Evolutionary conservation across 345 rosid species (phyloP).

Genomic region (Alliaria petiolata): DNA sequence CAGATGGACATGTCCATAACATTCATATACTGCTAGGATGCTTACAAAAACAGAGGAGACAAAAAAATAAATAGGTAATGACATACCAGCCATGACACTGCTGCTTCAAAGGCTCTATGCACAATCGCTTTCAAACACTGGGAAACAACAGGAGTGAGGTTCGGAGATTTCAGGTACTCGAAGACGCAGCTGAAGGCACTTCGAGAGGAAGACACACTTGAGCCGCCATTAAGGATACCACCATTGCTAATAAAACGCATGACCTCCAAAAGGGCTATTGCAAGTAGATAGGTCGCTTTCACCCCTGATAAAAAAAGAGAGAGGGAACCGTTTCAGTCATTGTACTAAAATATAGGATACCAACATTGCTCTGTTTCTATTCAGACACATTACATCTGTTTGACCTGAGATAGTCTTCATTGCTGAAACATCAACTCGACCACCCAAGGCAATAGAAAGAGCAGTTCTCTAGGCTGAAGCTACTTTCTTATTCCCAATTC

Average conservation of each 20-base stretch:
- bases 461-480: constrained; percentile 70
- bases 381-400: too few species aligned
- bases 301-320: constrained; percentile 50
- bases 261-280: constrained; percentile 80
- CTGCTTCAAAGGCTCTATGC: constrained; percentile 82
- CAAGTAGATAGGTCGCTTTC: constrained; percentile 93
- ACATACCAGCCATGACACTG: constrained; percentile 78
- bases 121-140: constrained; percentile 85
- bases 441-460: constrained; percentile 86
- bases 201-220: constrained; percentile 53
- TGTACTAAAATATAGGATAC: constrained; percentile 62
- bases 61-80: neutral
- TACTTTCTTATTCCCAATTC: constrained; percentile 78
- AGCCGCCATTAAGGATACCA: constrained; percentile 72
- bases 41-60: neutral
- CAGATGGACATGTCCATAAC: constrained; percentile 23
- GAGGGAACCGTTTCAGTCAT: constrained; percentile 52
- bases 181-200: constrained; percentile 83
- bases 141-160: constrained; percentile 74
- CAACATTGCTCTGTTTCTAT: too few species aligned
- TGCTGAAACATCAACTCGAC: constrained; percentile 67
- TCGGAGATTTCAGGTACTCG: constrained; percentile 82
- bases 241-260: too few species aligned
- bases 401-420: constrained; percentile 82
- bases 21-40: constrained; percentile 8